Evolutionary conservation across 768 basidiomycete species (phyloP), one percentile per base, ranked within the genome.

Genomic region (Rhodocollybia butyracea): DNA sequence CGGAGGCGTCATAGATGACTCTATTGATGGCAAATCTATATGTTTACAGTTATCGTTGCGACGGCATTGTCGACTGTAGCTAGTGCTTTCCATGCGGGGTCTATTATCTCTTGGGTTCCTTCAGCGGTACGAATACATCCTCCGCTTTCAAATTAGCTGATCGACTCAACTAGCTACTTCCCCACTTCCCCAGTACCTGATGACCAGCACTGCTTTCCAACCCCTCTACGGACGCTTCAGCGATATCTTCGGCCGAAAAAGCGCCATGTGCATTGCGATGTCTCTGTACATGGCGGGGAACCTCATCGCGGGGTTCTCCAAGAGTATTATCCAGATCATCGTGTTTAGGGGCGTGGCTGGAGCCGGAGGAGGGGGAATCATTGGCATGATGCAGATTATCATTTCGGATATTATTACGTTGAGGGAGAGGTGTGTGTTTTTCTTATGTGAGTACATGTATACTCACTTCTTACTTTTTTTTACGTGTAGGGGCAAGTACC

Each of bases 31-130:
- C n/a, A n/a, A n/a, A n/a, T n/a, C n/a, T n/a, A n/a, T n/a, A n/a
- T n/a, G n/a, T n/a, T n/a, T n/a, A n/a, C n/a, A n/a, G 88, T 88
- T 7, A 84, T 89, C 46, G 82, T 89, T 8, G 85, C 86, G 0
- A 89, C 88, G 0, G 84, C 87, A 1, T 70, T 91, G n/a, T 86
- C 88, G 0, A 87, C 83, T 0, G 82, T 91, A 45, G 83, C 87
- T 3, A 61, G 76, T 21, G 76, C 79, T 3, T 90, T 90, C 68
- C 74, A 84, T 51, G 83, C 87, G 0, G 82, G 85, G 3, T 76
- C 82, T 3, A 75, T 85, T 24, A 71, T 76, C 24, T 84, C 83
- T 5, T 90, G 86, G 88, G 86, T 90, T 2, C 88, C 86, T 0
- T 86, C 86, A 0, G 80, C 81, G 0, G n/a, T n/a, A n/a, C n/a